Percentiles rank a stretch among this genome's conserved stretches.
These are phyloP conservation scores for Mucor mucedo DNA, from an alignment of 371 early-diverging fungal genomes.

Conservation along the genomic window DNA sequence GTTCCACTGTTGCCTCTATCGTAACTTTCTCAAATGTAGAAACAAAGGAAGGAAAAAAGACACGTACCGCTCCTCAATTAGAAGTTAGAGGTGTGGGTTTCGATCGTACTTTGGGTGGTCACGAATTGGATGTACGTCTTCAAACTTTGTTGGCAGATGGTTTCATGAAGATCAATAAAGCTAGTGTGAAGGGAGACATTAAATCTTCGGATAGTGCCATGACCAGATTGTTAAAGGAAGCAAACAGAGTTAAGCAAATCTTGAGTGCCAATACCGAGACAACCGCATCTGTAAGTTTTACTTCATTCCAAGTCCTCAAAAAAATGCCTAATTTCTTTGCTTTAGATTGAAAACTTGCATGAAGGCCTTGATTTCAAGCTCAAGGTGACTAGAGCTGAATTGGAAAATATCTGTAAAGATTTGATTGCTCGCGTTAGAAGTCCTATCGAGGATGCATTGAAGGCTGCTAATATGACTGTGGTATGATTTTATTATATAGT, in stretches of 20 bases:
- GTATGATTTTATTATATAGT: constrained; percentile 36
- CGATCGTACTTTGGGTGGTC: constrained; percentile 90
- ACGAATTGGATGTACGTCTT: constrained; percentile 81
- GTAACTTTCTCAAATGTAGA: constrained; percentile 76
- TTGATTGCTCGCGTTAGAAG: constrained; percentile 71
- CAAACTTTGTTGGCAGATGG: constrained; percentile 75
- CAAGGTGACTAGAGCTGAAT: constrained; percentile 76
- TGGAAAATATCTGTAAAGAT: constrained; percentile 74
- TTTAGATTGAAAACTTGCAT: constrained; percentile 84
- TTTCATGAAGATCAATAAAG: constrained; percentile 66
- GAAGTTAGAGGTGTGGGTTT: constrained; percentile 83
- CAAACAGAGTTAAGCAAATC: constrained; percentile 93
- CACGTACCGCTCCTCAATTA: constrained; percentile 68
- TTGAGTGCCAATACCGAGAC: constrained; percentile 93
- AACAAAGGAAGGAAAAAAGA: constrained; percentile 64
- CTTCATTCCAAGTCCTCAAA: not conserved
- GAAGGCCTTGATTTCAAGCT: constrained; percentile 86
- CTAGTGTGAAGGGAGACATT: constrained; percentile 49
- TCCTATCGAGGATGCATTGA: constrained; percentile 77
- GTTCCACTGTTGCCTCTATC: constrained; percentile 88
- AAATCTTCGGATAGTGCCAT: constrained; percentile 75
- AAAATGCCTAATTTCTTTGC: not conserved
- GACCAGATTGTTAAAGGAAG: constrained; percentile 89
- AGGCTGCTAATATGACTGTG: constrained; percentile 69
- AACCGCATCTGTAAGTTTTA: constrained; percentile 70